Base-by-base conservation (phyloP, 2,329 filamentous ascomycete species). In the Sporothrix pseudoabietina region DNA sequence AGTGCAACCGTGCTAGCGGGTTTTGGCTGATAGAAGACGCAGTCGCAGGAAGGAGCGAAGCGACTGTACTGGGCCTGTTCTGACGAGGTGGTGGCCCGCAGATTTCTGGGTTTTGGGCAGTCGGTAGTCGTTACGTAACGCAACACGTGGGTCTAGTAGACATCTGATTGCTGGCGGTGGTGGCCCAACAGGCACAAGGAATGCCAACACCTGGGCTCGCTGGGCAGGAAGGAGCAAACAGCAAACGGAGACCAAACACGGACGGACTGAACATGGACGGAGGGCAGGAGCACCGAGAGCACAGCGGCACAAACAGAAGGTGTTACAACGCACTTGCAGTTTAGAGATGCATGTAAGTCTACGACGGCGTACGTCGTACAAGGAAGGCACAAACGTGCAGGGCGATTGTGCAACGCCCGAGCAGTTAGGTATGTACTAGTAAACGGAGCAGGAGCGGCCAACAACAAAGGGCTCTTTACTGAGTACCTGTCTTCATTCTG, bases 101-200 rank as follows among this genome's bases (percentile, higher is more conserved):
- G 7, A 7, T 35, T 35, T 35, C 35, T 16, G 35, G 30, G 19
- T 19, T 32, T 35, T 32, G 32, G 19, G 59, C 59, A 47, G 35
- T 22, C 57, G 30, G 39, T 41, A 19, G 22, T 49, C 8, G 49
- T 72, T 72, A 72, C 61, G 71, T 72, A 72, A 72, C 49, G 61
- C 49, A 59, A 1, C 71, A 72, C 71, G 71, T 72, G 71, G 47
- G 63, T 41, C 47, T 12, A 49, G 55, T 59, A 59, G 59, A 26
- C 71, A 57, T 65, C 57, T 71, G 69, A 71, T 71, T 71, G 69
- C 54, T 71, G 49, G 49, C 66, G 19, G 66, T 39, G 30, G 66
- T 49, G 41, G 19, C 41, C n/a, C 44, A 49, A 49, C 41, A 44
- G 30, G 66, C 63, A 68, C 39, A 55, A 52, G 39, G 39, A 65